phyloP scores from a whole-genome alignment of 2,329 filamentous ascomycete genomes.

The Fusarium lyarnte region DNA sequence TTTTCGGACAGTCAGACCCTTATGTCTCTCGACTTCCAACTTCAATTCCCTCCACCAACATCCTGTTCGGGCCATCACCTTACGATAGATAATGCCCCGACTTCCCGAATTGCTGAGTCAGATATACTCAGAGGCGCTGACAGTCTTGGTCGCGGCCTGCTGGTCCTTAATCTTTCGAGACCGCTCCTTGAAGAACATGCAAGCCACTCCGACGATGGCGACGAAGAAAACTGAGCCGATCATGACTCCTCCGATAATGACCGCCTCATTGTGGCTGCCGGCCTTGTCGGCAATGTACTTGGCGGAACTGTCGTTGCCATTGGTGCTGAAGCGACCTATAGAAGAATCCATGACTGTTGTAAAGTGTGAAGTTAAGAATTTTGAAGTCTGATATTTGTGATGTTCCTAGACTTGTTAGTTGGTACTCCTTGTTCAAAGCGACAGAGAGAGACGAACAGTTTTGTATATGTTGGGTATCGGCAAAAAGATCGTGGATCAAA shows the following conservation, averaged over 20 bases:
- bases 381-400: background rate
- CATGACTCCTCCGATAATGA: slow-evolving; percentile 13
- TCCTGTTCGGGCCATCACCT: background rate
- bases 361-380: background rate
- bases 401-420: background rate
- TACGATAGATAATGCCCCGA: background rate
- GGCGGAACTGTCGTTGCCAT: background rate
- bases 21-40: background rate
- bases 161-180: slow-evolving; percentile 3
- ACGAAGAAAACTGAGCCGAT: slow-evolving; percentile 10
- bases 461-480: background rate
- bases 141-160: background rate
- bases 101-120: background rate
- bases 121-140: background rate
- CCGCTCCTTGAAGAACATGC: slow-evolving; percentile 9
- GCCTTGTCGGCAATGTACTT: background rate
- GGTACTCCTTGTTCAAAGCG: background rate
- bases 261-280: background rate
- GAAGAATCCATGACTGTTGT: slow-evolving; percentile 18
- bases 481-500: background rate
- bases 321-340: background rate
- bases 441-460: background rate
- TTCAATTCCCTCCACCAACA: background rate
- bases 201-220: slow-evolving; percentile 3
- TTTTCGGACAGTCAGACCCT: background rate